Base-by-base conservation (phyloP, 1,284 basidiomycete genomes). In the Porogramme epimiltina region DNA sequence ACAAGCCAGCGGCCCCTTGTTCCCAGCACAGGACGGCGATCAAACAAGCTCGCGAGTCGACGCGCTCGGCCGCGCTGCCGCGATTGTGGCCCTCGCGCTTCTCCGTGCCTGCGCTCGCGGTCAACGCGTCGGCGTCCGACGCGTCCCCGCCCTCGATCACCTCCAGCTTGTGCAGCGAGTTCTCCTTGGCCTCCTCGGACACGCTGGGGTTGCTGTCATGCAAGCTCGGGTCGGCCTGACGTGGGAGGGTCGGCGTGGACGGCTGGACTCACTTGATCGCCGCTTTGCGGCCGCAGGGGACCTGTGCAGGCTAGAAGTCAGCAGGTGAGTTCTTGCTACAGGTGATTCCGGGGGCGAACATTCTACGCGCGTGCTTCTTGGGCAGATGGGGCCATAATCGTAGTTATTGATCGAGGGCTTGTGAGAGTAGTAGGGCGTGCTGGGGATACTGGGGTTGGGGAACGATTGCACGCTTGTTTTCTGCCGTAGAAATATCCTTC, bases 151-250 rank as follows among this genome's bases (percentile, higher is more conserved):
- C 62, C 38, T 66, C 66, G 45, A 73, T 55, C 9, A 69, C 65
- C 10, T 73, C 63, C 8, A 75, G 62, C 13, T 68, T 66, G 26
- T 70, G 62, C 24, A 62, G 66, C n/a, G 74, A 73, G 50, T 70
- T 67, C n/a, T 68, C 69, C 59, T 76, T 77, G 3, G 75, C 72
- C 58, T 73, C 72, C 41, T 72, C 70, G 26, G 70, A 73, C 20
- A 71, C 70, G 49, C 68, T 71, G 6, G 74, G 72, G 59, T 78
- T 77, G 42, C 49, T 54, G 26, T 31, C 1, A 15, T 9, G 16
- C 13, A 39, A n/a, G n/a, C n/a, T 20, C 18, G 13, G 22, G 28
- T 23, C 36, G 45, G 25, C 16, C 36, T 26, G 15, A 22, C 2
- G 13, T 19, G 1, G 18, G 2, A 5, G 13, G 16, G n/a, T 13